These are phyloP conservation scores for Zea mays DNA, from an alignment of 176 grass and related monocot species.

Conservation along the genomic window DNA sequence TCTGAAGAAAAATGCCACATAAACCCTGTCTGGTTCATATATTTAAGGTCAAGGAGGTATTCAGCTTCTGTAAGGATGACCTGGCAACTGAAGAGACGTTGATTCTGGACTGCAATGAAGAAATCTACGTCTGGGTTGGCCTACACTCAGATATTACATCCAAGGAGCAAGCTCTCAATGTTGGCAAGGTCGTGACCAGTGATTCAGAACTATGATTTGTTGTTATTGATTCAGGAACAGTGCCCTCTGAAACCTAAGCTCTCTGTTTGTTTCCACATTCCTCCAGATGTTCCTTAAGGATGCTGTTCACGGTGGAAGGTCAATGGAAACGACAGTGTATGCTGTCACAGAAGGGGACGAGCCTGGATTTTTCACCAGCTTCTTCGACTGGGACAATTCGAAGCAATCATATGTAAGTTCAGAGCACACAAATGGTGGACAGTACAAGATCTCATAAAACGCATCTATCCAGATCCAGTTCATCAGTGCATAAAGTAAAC, in stretches of 20 bases:
- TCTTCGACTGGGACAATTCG: slow-evolving; percentile 79
- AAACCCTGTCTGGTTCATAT: slow-evolving; percentile 12
- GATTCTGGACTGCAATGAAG: slow-evolving; percentile 63
- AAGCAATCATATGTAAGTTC: slow-evolving; percentile 51
- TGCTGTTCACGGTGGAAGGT: slow-evolving; percentile 35
- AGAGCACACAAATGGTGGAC: not conserved
- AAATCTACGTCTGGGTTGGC: slow-evolving; percentile 83
- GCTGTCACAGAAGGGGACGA: slow-evolving; percentile 77
- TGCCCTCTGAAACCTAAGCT: not conserved
- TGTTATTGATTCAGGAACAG: not conserved
- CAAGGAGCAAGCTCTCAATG: slow-evolving; percentile 53
- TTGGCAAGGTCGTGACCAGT: slow-evolving; percentile 70
- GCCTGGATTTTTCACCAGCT: slow-evolving; percentile 72
- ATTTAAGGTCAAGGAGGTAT: slow-evolving; percentile 80
- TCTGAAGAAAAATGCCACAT: not conserved
- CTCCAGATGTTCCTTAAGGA: slow-evolving; percentile 73
- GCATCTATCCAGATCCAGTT: not conserved
- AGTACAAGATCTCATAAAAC: not conserved
- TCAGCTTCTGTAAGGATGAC: slow-evolving; percentile 89
- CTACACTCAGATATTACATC: slow-evolving; percentile 51
- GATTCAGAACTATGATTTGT: slow-evolving; percentile 10
- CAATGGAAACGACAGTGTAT: slow-evolving; percentile 53
- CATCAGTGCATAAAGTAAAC: not conserved
- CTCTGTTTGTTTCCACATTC: slow-evolving; percentile 21
- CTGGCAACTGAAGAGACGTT: slow-evolving; percentile 75